phyloP scores from a whole-genome alignment of 2,329 filamentous ascomycete genomes.

The Botrytis paeoniae region DNA sequence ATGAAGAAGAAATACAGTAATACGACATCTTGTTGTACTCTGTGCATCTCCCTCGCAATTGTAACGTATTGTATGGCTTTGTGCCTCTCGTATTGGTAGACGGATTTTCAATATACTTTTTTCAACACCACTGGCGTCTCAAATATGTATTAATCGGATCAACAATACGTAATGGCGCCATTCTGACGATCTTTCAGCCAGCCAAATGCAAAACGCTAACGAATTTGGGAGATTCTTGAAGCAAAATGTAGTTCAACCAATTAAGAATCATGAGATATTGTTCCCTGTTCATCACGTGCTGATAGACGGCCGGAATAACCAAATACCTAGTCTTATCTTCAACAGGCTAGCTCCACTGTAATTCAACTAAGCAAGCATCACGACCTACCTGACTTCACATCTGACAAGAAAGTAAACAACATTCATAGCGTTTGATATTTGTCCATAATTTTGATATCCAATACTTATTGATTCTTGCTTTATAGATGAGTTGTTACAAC shows the following conservation, averaged over 20 bases:
- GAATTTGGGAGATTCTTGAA: neutral
- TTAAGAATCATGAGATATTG: neutral
- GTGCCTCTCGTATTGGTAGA: neutral
- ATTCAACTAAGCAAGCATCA: constrained; percentile 1
- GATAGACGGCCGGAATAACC: neutral
- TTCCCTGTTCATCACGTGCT: neutral
- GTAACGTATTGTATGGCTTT: neutral
- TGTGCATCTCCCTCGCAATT: neutral
- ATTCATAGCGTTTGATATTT: neutral
- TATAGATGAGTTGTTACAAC: neutral
- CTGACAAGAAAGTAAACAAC: neutral
- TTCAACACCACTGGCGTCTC: neutral
- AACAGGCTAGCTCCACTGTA: neutral
- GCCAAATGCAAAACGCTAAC: neutral
- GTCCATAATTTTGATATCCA: neutral
- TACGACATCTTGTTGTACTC: neutral
- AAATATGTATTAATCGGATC: neutral
- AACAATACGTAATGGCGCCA: neutral
- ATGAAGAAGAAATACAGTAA: neutral
- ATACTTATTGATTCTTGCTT: neutral
- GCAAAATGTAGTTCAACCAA: neutral
- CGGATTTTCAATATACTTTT: neutral
- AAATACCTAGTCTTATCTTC: neutral
- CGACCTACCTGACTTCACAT: neutral
- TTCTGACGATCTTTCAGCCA: neutral